A percentile compares a stretch with the other conserved stretches of the same genome.
These are phyloP conservation scores for Helianthus annuus DNA, from an alignment of 129 eudicot genomes.

Conservation along the genomic window HanXRQr2.0-SUNRISE NC_035436.2:31002903-31003402, in stretches of 20 bases:
- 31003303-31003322: conserved; percentile 38
- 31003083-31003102: too few species aligned
- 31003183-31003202: neutral
- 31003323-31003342: conserved; percentile 45
- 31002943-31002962: conserved; percentile 58
- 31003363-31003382: conserved; percentile 42
- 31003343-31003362: conserved; percentile 67
- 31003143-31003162: too few species aligned
- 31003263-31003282: conserved; percentile 41
- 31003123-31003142: too few species aligned
- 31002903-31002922: conserved; percentile 41
- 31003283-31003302: conserved; percentile 35
- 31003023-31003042: too few species aligned
- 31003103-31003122: too few species aligned
- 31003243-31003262: conserved; percentile 18
- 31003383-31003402: conserved; percentile 63
- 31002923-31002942: conserved; percentile 43
- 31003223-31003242: conserved; percentile 41
- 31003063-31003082: too few species aligned
- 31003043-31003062: too few species aligned
- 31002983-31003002: neutral
- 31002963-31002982: conserved; percentile 23
- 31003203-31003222: conserved; percentile 37
- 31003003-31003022: too few species aligned
- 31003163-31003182: neutral